A percentile compares a stretch with the other conserved stretches of the same genome.
phyloP scores from a whole-genome alignment of 1,284 basidiomycete genomes.

The Cryptococcus depauperatus region DNA sequence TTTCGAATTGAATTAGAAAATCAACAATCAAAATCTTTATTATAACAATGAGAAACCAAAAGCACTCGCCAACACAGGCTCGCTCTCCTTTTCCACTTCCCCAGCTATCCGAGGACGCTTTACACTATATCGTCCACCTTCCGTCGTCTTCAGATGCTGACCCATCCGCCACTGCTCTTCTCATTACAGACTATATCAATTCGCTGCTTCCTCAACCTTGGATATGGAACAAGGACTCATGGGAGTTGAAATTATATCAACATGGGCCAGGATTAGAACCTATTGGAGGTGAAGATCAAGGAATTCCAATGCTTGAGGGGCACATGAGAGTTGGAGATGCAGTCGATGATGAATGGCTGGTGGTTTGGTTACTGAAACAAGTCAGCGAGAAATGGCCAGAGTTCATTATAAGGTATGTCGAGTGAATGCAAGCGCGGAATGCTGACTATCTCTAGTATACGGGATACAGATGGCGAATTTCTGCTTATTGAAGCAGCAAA shows the following conservation, averaged over 20 bases:
- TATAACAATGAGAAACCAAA: too few relatives aligned
- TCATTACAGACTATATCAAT: conserved; percentile 57
- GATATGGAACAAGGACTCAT: conserved; percentile 81
- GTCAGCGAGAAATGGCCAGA: conserved; percentile 69
- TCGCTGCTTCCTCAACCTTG: conserved; percentile 55
- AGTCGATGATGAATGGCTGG: conserved; percentile 95
- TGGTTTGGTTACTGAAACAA: conserved; percentile 77
- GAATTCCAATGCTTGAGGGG: conserved; percentile 52
- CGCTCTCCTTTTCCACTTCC: conserved; percentile 36
- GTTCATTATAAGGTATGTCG: conserved; percentile 52
- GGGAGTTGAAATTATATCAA: conserved; percentile 61
- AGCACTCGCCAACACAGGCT: too few relatives aligned
- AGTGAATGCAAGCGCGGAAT: conserved; percentile 2
- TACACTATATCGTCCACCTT: conserved; percentile 66
- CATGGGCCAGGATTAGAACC: background rate
- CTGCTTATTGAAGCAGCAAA: conserved; percentile 94
- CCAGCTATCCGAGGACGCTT: conserved; percentile 69
- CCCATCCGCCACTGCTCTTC: conserved; percentile 60
- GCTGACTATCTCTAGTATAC: conserved; percentile 48
- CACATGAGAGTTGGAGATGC: conserved; percentile 85
- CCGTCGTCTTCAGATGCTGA: conserved; percentile 49
- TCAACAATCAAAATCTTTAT: too few relatives aligned
- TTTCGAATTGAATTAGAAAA: too few relatives aligned
- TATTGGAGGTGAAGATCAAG: background rate
- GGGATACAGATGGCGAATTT: conserved; percentile 92